Evolutionary conservation across 495 filamentous ascomycete genomes (phyloP).

Genomic region (Xylaria palmicola): DNA sequence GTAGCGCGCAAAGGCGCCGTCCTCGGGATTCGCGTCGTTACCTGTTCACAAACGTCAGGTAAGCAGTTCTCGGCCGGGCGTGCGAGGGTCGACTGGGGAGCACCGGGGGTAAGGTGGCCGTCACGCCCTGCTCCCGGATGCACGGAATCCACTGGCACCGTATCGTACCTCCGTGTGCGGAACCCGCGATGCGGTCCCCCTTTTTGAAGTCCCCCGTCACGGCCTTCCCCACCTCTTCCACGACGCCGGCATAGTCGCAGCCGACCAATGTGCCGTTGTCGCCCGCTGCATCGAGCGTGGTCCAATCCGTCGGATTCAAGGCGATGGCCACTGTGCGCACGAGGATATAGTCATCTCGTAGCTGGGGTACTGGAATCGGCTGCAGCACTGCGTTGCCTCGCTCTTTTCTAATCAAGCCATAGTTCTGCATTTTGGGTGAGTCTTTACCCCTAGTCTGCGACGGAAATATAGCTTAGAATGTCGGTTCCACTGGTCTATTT

Average conservation of each 20-base stretch:
- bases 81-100: too few relatives aligned
- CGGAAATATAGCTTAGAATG: background rate
- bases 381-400: background rate
- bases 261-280: conserved; percentile 23
- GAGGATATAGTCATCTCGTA: conserved; percentile 52
- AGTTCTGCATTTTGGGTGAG: conserved; percentile 4
- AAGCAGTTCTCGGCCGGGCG: too few relatives aligned
- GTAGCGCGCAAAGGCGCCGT: conserved; percentile 39
- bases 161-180: conserved; percentile 29
- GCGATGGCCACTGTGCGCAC: conserved; percentile 53
- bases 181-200: conserved; percentile 44
- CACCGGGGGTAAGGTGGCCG: too few relatives aligned
- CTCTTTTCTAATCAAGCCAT: background rate
- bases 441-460: background rate
- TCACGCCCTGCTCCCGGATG: too few relatives aligned
- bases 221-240: conserved; percentile 36
- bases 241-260: conserved; percentile 41
- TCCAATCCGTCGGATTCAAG: conserved; percentile 63
- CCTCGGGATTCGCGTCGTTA: conserved; percentile 25
- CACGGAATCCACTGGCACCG: background rate
- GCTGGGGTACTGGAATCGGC: conserved; percentile 32
- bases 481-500: too few relatives aligned
- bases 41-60: background rate
- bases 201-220: conserved; percentile 32
- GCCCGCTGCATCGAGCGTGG: conserved; percentile 39